Evolutionary conservation across 352 stramenopile genomes (phyloP), one percentile per base, ranked within the genome.

Genomic region (Aphanomyces cochlioides): DNA sequence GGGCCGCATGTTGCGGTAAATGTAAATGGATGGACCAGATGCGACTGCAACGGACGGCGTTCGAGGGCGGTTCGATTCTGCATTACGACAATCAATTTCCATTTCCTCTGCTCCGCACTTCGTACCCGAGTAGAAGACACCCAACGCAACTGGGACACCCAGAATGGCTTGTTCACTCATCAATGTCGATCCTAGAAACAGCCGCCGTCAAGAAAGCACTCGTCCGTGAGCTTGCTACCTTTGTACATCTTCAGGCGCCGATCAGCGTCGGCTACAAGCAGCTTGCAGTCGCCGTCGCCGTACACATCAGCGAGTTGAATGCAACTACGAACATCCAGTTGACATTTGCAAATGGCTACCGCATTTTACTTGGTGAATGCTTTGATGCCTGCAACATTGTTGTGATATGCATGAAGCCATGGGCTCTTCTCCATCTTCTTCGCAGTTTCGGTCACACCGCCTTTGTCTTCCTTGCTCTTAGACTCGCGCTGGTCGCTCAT

Each of bases 1-100:
- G 3, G 89, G 89, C 3, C 88, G 81, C 69, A 96, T 90, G 74
- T 96, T 95, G 63, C 88, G 87, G 72, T 96, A 97, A 53, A 96
- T 96, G 79, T 95, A 97, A 53, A 96, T 87, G 72, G 84, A 92
- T 19, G 88, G 84, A 6, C 87, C 87, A 0, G 88, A 90, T 5
- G 88, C 89, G 12, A 97, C 88, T 8, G 90, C 90, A 39, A 97
- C 84, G 2, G 86, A 84, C 38, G 90, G 89, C 19, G 92, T 87
- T 10, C 86, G 81, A 17, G 88, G 87, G 3, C 83, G 77, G 57
- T 73, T 83, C 7, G 77, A 82, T 67, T 95, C 88, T 78, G 37
- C 66, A 57, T 50, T 1, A 6, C 63, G 36, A 28, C 28, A 28
- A 28, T 28, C 28, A 28, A 28, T 28, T 28, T 28, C 28, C 28